A percentile compares a stretch with the other conserved stretches of the same genome.
These are phyloP conservation scores for Oxytropis ochrocephala DNA, from an alignment of 306 rosid genomes.

Conservation along the genomic window DNA sequence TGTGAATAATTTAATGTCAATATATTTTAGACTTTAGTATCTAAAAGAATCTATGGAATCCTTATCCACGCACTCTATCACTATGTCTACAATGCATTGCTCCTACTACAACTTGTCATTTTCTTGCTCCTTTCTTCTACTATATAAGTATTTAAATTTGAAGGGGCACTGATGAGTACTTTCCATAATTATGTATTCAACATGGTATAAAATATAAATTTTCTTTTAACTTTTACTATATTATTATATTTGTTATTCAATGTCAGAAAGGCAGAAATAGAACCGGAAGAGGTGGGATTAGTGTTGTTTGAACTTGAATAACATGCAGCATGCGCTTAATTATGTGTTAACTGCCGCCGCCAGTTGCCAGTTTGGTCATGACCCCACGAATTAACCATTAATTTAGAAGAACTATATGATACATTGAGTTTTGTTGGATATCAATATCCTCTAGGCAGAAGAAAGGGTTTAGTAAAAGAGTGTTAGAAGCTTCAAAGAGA, in stretches of 20 bases:
- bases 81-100: not conserved
- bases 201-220: not conserved
- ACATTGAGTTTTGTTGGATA: no score
- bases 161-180: not conserved
- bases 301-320: not conserved
- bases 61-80: not conserved
- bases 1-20: not conserved
- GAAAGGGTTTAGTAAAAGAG: no score
- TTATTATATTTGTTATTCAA: not conserved
- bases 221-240: not conserved
- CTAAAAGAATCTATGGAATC: slow-evolving; percentile 26
- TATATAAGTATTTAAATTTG: not conserved
- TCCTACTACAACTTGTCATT: not conserved
- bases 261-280: not conserved
- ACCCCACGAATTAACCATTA: not conserved
- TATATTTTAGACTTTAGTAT: not conserved
- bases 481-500: no score
- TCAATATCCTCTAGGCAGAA: no score
- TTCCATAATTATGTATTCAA: not conserved
- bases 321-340: not conserved
- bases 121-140: not conserved
- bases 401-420: no score
- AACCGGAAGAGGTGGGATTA: not conserved
- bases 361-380: slow-evolving; percentile 21
- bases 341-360: slow-evolving; percentile 25